Evolutionary conservation across 2,329 filamentous ascomycete genomes (phyloP).

Genomic region (Penicillium sp.): DNA sequence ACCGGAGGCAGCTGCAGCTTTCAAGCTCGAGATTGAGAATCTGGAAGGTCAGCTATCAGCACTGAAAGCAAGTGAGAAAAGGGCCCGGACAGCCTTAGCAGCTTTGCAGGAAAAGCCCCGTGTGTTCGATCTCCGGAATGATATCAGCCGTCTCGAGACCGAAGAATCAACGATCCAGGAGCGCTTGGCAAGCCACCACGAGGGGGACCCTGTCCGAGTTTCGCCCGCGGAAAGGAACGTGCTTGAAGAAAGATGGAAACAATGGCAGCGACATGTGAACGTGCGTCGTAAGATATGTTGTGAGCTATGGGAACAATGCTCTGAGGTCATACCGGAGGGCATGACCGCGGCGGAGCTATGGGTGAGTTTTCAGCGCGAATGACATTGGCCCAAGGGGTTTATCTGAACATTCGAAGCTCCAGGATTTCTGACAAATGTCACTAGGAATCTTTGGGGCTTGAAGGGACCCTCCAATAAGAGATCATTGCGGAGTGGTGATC

Average conservation of each 20-base stretch:
- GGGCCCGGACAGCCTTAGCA: conserved; percentile 47
- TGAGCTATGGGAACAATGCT: conserved; percentile 51
- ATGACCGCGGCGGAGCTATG: conserved; percentile 50
- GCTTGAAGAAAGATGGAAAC: conserved; percentile 47
- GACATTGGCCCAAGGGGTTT: background rate
- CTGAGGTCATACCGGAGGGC: conserved; percentile 47
- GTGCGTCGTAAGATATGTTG: conserved; percentile 48
- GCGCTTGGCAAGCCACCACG: conserved; percentile 42
- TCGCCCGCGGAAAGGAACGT: conserved; percentile 47
- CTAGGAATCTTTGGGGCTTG: conserved; percentile 39
- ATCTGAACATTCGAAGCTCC: conserved; percentile 4
- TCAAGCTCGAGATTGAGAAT: conserved; percentile 48
- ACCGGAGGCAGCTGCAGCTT: conserved; percentile 47
- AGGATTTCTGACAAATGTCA: conserved; percentile 8
- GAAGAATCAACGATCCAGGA: conserved; percentile 44
- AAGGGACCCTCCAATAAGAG: conserved; percentile 31
- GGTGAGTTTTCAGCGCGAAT: conserved; percentile 32
- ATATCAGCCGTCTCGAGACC: conserved; percentile 43
- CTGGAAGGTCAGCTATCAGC: conserved; percentile 46
- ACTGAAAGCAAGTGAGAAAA: conserved; percentile 48
- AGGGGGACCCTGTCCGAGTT: conserved; percentile 42
- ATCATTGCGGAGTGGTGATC: conserved; percentile 19
- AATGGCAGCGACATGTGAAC: conserved; percentile 41
- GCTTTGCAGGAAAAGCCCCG: conserved; percentile 49
- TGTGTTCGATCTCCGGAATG: conserved; percentile 48